Evolutionary conservation across 2,329 filamentous ascomycete genomes (phyloP).

Genomic region (Phialophora macrospora): DNA sequence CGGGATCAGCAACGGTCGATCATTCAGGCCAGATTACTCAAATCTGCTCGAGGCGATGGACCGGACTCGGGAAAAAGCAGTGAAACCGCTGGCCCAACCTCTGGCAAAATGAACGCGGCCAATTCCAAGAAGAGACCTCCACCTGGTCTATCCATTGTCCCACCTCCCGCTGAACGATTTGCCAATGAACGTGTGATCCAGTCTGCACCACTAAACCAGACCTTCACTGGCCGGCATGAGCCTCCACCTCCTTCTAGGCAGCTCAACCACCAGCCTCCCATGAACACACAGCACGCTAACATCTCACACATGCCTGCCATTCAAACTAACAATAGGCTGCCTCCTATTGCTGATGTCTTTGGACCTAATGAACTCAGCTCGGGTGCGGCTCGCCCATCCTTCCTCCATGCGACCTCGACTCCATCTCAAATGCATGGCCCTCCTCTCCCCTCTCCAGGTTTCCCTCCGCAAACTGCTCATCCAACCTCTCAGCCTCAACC

Average conservation of each 20-base stretch:
- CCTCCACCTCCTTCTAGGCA: slow-evolving; percentile 77
- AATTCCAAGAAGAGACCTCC: slow-evolving; percentile 71
- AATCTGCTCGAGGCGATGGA: slow-evolving; percentile 79
- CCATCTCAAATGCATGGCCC: slow-evolving; percentile 47
- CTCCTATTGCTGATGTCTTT: slow-evolving; percentile 94
- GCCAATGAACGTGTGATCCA: slow-evolving; percentile 94
- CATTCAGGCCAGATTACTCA: slow-evolving; percentile 88
- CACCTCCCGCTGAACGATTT: slow-evolving; percentile 89
- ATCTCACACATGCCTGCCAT: slow-evolving; percentile 87
- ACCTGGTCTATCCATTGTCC: slow-evolving; percentile 90
- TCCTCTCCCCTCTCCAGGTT: slow-evolving; percentile 77
- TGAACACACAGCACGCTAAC: slow-evolving; percentile 80
- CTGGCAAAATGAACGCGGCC: slow-evolving; percentile 72
- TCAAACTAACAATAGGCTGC: slow-evolving; percentile 89
- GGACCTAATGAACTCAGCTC: slow-evolving; percentile 71
- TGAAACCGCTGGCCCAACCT: slow-evolving; percentile 46
- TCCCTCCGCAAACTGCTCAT: slow-evolving; percentile 57
- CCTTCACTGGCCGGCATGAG: slow-evolving; percentile 88
- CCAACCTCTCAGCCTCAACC: slow-evolving; percentile 55
- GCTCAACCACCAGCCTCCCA: slow-evolving; percentile 79
- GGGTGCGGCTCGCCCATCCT: slow-evolving; percentile 67
- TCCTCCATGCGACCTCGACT: slow-evolving; percentile 65
- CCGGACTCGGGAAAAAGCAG: slow-evolving; percentile 63
- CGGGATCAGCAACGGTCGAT: slow-evolving; percentile 92
- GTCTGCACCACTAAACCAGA: slow-evolving; percentile 91